Conservation (phyloP, 2,329 filamentous ascomycete genomes). For the Leptographium galeiforme region DNA sequence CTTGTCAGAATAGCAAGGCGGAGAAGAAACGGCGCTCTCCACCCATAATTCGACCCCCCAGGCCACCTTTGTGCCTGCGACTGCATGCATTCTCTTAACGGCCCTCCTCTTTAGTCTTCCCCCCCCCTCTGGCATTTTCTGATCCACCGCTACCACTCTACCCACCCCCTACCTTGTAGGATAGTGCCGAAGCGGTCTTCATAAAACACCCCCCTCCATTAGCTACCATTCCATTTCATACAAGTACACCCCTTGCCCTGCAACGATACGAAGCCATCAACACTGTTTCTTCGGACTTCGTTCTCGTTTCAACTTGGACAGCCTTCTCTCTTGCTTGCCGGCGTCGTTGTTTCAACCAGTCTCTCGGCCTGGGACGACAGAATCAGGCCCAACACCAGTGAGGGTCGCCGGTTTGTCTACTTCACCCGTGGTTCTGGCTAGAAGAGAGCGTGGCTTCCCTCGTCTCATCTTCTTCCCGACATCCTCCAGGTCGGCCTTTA, state of each 20-base stretch:
- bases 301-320: conserved; percentile 14
- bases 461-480: neutral
- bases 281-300: conserved; percentile 16
- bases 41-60: conserved; percentile 5
- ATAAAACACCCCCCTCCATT: conserved; percentile 33
- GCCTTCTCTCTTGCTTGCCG: conserved; percentile 5
- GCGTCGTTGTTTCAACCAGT: conserved; percentile 1
- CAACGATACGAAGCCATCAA: conserved; percentile 21
- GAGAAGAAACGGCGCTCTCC: conserved; percentile 4
- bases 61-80: neutral
- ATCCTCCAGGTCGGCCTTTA: neutral
- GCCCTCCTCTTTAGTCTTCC: conserved; percentile 13
- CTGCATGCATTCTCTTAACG: conserved; percentile 4
- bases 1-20: conserved; percentile 4
- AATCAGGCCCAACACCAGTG: neutral
- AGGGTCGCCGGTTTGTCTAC: neutral
- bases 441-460: neutral
- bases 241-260: conserved; percentile 34
- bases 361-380: neutral
- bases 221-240: conserved; percentile 34
- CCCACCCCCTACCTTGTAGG: conserved; percentile 13
- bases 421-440: neutral
- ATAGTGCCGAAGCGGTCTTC: conserved; percentile 35
- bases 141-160: conserved; percentile 20
- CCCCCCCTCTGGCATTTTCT: conserved; percentile 12